Base-by-base conservation (phyloP, 305 asterid species). In the Fraxinus floribunda region DNA sequence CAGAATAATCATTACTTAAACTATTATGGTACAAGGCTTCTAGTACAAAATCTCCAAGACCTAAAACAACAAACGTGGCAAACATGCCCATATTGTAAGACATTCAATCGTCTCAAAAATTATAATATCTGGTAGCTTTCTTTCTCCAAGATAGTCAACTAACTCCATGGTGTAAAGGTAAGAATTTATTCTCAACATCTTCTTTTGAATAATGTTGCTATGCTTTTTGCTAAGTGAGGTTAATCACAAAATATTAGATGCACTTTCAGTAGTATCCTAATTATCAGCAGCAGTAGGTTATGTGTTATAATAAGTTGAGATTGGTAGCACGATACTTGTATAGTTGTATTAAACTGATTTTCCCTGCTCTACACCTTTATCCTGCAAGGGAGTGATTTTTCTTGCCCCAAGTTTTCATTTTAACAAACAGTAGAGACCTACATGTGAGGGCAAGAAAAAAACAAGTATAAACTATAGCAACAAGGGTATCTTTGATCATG, bases 1-100 rank as follows among this genome's bases (percentile, higher is more conserved):
- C 10, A 83, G 75, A 73, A 76, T 46, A 77, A 49, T 11, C 10
- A 75, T 78, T 82, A 85, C 74, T 46, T 83, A 80, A 34, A 72
- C 76, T 7, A 49, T 55, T 46, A 16, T 60, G 52, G 32, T 57
- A 77, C 26, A 75, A 74, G 36, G 41, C 13, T 24, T 78, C 81
- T 71, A 60, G 81, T 64, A 79, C 49, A 84, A 62, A 64, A 78
- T 68, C 79, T 73, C 24, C 5, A 34, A 32, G 46, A 34, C 76
- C 29, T 72, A 72, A 32, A 72, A 72, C 29, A n/a, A 34, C 44
- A 34, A 30, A 16, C 8, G 15, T 72, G 76, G 76, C 76, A 71
- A 68, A 32, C 73, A 32, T 15, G 79, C 34, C 80, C 71, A 80
- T 20, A 57, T 7, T 66, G 76, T 35, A 9, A 76, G 66, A 52